These are phyloP conservation scores for Neospermospora avenae DNA, from an alignment of 2,329 filamentous ascomycete species.

Conservation along the genomic window DNA sequence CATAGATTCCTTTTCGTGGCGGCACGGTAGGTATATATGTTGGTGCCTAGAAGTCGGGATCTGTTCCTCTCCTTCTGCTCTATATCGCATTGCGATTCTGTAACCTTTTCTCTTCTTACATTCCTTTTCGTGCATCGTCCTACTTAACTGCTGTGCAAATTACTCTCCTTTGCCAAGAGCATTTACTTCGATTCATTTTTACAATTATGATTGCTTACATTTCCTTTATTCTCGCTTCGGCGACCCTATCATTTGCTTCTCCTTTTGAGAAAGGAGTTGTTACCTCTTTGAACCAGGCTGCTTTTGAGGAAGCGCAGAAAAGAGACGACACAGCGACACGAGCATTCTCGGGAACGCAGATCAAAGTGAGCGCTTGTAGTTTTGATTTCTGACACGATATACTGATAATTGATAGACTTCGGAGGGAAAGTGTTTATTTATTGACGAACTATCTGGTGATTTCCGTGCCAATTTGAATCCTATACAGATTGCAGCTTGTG, in stretches of 20 bases:
- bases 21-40: neutral
- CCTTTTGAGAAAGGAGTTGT: slow-evolving; percentile 34
- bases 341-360: slow-evolving; percentile 39
- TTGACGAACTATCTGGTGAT: slow-evolving; percentile 44
- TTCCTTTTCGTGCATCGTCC: slow-evolving; percentile 2
- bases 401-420: slow-evolving; percentile 36
- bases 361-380: slow-evolving; percentile 37
- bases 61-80: slow-evolving; percentile 1
- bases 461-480: slow-evolving; percentile 45
- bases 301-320: slow-evolving; percentile 43
- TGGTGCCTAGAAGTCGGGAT: neutral
- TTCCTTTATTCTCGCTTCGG: slow-evolving; percentile 23
- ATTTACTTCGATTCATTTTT: slow-evolving; percentile 12
- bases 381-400: neutral
- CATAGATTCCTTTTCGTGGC: slow-evolving; percentile 2
- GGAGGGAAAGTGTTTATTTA: slow-evolving; percentile 41
- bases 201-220: slow-evolving; percentile 23
- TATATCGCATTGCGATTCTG: slow-evolving; percentile 2
- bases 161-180: slow-evolving; percentile 24
- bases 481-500: slow-evolving; percentile 41
- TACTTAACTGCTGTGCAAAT: slow-evolving; percentile 25
- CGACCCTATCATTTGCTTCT: slow-evolving; percentile 24
- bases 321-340: slow-evolving; percentile 42
- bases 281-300: slow-evolving; percentile 37
- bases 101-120: slow-evolving; percentile 6